Evolutionary conservation across 257 asterid genomes (phyloP), one percentile per base, ranked within the genome.

Genomic region (Catharanthus roseus): DNA sequence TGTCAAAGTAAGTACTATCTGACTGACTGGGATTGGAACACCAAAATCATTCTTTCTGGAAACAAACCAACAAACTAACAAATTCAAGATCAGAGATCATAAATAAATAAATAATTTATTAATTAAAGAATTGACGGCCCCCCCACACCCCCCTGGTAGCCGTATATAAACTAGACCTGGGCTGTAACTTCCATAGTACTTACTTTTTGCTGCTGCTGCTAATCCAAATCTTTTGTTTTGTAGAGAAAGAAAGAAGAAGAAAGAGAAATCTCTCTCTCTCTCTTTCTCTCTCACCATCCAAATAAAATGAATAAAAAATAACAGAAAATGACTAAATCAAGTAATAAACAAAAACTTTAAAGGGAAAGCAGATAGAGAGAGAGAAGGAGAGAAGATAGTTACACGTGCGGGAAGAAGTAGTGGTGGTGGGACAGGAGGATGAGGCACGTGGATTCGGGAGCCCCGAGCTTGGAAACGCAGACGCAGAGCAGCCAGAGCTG

Each of bases 361-460:
- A 7, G 12, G 41, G 24, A 18, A 61, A 61, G 34, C 34, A 10
- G 26, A 34, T 7, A 61, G 11, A 10, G 26, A 34, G 11, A 61
- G 11, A 38, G 31, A 36, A 15, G 19, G 53, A 11, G 21, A 36
- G 11, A 34, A 62, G 45, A 29, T 34, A 62, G n/a, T n/a, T n/a
- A 62, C 67, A 62, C 67, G 67, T 62, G 67, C 67, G 67, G 67
- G 67, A 34, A 34, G 67, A 62, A 21, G 7, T 34, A 34, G 47
- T 34, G 67, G 67, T 16, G 67, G 67, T 19, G 41, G 41, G 67
- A 23, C 24, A n/a, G 42, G 42, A 3, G 42, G 42, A 8, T 3
- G 42, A 62, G 67, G 67, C 67, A 62, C 67, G 67, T 62, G 67
- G 65, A 62, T 8, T 34, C 16, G 67, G 6, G 67, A 62, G 67